phyloP scores from a whole-genome alignment of 208 protist genomes.

The Trypanosoma congolense region DNA sequence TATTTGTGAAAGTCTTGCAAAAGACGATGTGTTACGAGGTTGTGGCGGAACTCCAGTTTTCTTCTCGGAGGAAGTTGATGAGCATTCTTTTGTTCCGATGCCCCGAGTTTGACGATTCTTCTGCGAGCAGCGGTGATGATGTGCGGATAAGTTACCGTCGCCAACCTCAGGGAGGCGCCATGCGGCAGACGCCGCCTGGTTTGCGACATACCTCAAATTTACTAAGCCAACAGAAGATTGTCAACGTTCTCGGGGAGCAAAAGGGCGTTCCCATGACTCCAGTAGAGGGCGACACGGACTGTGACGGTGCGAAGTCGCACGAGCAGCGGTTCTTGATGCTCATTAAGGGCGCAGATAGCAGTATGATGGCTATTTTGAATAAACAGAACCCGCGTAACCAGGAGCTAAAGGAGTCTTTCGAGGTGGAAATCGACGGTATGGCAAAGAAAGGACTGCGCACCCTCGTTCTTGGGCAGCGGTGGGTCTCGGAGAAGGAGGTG shows the following conservation, averaged over 20 bases:
- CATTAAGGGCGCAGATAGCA: constrained; percentile 83
- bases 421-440: constrained; percentile 44
- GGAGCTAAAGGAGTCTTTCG: constrained; percentile 25
- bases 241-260: constrained; percentile 2
- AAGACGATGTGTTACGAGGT: constrained; percentile 74
- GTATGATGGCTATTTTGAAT: constrained; percentile 74
- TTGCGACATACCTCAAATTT: no score
- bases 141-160: constrained; percentile 6
- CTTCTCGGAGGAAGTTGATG: constrained; percentile 82
- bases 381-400: constrained; percentile 33
- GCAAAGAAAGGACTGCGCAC: constrained; percentile 66
- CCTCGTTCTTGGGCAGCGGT: constrained; percentile 61
- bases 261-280: not conserved
- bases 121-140: not conserved
- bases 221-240: not conserved
- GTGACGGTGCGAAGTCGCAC: not conserved
- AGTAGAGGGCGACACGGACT: not conserved
- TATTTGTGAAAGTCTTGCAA: constrained; percentile 58
- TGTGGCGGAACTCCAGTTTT: constrained; percentile 78
- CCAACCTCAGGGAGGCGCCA: not conserved
- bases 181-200: no score
- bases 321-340: constrained; percentile 47
- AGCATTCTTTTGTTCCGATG: constrained; percentile 65
- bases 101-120: constrained; percentile 25
- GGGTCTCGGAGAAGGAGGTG: constrained; percentile 48